Percentiles rank a stretch among this genome's conserved stretches.
Evolutionary conservation across 2,329 filamentous ascomycete species (phyloP).

Genomic region (Aspergillus calidoustus): DNA sequence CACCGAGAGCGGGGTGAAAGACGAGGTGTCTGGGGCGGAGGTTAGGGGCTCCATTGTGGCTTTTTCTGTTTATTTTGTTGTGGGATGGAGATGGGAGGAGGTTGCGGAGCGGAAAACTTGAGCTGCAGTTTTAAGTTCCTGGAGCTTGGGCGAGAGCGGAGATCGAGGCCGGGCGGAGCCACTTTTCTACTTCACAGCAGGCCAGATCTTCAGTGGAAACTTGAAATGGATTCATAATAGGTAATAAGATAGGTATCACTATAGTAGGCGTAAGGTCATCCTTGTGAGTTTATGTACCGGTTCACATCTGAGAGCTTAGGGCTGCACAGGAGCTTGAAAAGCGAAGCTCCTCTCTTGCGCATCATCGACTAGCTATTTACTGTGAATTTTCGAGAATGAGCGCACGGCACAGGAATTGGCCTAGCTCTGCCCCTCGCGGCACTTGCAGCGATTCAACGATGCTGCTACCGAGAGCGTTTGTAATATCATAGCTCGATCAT

Average conservation of each 20-base stretch:
- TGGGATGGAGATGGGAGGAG: constrained; percentile 1
- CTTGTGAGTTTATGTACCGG: no score
- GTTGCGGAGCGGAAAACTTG: constrained; percentile 20
- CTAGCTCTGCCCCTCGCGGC: background rate
- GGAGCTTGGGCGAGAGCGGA: constrained; percentile 19
- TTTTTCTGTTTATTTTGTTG: constrained; percentile 4
- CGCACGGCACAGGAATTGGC: background rate
- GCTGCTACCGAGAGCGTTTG: background rate
- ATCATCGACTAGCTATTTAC: background rate
- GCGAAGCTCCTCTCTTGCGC: background rate
- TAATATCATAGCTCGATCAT: background rate
- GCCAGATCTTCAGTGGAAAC: no score
- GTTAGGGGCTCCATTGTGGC: constrained; percentile 48
- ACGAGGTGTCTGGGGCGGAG: constrained; percentile 42
- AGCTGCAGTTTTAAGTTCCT: background rate
- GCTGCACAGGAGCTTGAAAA: background rate
- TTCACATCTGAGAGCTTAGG: background rate
- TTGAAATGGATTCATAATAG: no score
- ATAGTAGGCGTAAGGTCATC: background rate
- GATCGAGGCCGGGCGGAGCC: constrained; percentile 10
- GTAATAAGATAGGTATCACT: background rate
- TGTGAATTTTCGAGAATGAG: background rate
- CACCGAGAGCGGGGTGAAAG: constrained; percentile 49
- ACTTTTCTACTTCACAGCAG: background rate
- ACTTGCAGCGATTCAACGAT: background rate